Evolutionary conservation across 2,329 filamentous ascomycete species (phyloP), one percentile per base, ranked within the genome.

Genomic region (Aureobasidium sp.): DNA sequence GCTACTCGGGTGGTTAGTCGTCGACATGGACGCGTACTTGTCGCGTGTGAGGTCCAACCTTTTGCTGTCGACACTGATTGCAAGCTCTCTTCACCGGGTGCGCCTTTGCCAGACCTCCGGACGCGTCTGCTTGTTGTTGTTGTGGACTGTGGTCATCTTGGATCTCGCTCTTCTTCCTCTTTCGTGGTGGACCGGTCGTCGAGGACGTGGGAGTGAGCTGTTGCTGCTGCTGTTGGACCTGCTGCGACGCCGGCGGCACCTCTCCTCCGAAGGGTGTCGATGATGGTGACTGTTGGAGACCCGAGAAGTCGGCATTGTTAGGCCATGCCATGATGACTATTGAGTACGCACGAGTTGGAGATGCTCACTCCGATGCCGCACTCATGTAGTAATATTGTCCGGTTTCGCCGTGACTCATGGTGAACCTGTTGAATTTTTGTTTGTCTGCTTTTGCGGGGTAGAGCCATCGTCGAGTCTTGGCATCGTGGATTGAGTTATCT

Each of bases 11-110:
- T 47, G 53, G 58, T 58, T 48, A 53, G 59, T 64, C 54, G 34
- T 30, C 37, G 10, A 11, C 27, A 7, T 8, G 27, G 39, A 53
- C 30, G 39, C 49, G 30, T 47, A 6, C 32, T 4, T 11, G 34
- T 41, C 30, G 49, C 38, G 27, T 11, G 24, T 29, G 17, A 37
- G 30, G 19, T 22, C 44, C 24, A 78, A 88, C 86, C 76, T 91
- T 91, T 70, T 91, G 87, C 71, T 91, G 87, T 57, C 86, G 79
- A 66, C 86, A 91, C 69, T 91, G 86, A 65, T 90, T 90, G 70
- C 87, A 91, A 5, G 87, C 87, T 62, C 88, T 78, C 73, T 91
- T 81, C 75, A 81, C 79, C 55, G 55, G 81, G 74, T 54, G 77
- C 77, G 54, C 75, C 76, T 45, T 75, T 72, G 62, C 32, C 48